Evolutionary conservation across 2,329 filamentous ascomycete genomes (phyloP), one percentile per base, ranked within the genome.

Genomic region (Aspergillus ibericus): DNA sequence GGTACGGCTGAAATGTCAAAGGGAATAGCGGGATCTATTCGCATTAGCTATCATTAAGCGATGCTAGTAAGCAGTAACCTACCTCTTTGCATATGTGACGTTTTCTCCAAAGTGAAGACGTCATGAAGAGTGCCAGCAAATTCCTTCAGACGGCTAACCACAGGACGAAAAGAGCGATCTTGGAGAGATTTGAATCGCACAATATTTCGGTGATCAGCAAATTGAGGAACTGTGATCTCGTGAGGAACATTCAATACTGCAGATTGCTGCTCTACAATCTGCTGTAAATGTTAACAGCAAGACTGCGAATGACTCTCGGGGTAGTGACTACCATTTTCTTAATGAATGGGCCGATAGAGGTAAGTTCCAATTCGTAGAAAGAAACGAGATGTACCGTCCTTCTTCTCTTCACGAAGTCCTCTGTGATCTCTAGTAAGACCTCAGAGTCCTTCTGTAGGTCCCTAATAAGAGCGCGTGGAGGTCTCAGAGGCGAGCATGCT

Each of bases 321-420:
- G 12, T 54, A 27, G 29, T 34, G n/a, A n/a, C 34, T 56, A 56
- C 54, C 16, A 56, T 16, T 51, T 34, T 51, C n/a, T 35, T 54
- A 29, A 54, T 35, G 20, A 56, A 56, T 32, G 36, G 32, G 25
- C 54, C 54, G 42, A 56, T 40, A 22, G 44, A 50, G n/a, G 54
- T 56, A 35, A 56, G 38, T 46, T 56, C 54, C 35, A 56, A 32
- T 46, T 56, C 54, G 35, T 50, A 56, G 54, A 56, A 56, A n/a
- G 54, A 56, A 50, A 50, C 46, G 40, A 56, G 46, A 12, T 40
- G 54, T 6, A 56, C 20, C 38, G 49, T 56, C 32, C 47, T 29
- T 35, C 44, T 50, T 44, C 47, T 56, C 36, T 56, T 50, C 27
- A 56, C 40, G 38, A 56, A 56, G 46, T 56, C 54, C 29, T 56